Percentiles rank a stretch among this genome's conserved stretches.
Conservation (phyloP, 2,329 filamentous ascomycete genomes). For the Phyllosticta citribraziliensis region DNA sequence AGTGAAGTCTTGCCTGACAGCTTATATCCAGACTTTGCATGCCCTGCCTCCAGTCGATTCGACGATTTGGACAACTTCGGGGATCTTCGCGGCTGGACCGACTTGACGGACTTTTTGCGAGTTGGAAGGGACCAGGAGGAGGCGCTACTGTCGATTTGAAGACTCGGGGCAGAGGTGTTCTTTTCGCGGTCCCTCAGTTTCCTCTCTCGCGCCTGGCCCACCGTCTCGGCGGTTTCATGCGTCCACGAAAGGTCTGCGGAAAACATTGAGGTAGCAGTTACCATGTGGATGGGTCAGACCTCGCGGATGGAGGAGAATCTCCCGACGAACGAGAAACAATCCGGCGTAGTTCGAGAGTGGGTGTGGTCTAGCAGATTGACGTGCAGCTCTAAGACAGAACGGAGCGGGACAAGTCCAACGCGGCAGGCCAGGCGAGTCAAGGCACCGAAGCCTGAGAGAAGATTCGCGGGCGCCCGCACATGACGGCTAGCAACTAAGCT, state of each 20-base stretch:
- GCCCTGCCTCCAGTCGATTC: not conserved
- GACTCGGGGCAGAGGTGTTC: constrained; percentile 2
- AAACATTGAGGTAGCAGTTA: constrained; percentile 22
- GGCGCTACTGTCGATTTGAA: not conserved
- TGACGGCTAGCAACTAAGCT: not conserved
- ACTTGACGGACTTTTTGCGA: not conserved
- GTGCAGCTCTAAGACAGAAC: not conserved
- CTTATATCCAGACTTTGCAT: not conserved
- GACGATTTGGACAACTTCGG: not conserved
- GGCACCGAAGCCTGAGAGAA: not conserved
- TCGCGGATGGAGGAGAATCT: not conserved
- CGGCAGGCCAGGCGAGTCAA: not conserved
- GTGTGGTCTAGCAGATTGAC: not conserved
- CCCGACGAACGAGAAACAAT: not conserved
- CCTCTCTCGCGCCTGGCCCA: constrained; percentile 28
- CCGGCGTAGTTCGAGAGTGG: not conserved
- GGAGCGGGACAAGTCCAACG: not conserved
- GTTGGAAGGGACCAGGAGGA: constrained; percentile 4
- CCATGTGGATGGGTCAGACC: not conserved
- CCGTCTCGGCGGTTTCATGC: constrained; percentile 23
- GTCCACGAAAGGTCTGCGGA: constrained; percentile 30
- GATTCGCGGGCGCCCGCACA: not conserved
- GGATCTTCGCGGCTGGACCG: not conserved
- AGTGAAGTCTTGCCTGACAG: not conserved
- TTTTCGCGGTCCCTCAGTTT: constrained; percentile 18